Conservation (phyloP, 768 basidiomycete species). For the Tricholoma bakamatsutake region DNA sequence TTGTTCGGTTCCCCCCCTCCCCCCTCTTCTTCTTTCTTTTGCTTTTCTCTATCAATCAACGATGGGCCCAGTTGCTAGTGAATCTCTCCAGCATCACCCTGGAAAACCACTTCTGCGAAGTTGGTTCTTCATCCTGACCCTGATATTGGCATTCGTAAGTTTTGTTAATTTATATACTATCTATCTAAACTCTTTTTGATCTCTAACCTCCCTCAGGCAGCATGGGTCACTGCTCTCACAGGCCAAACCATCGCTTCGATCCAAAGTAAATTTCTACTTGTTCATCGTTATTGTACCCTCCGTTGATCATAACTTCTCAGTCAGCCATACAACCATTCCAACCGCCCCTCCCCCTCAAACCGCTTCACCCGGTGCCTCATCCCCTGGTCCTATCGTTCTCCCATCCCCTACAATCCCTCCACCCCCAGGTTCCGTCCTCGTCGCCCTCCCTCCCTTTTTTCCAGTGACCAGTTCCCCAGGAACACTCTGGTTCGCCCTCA, state of each 20-base stretch:
- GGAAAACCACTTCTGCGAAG: not conserved
- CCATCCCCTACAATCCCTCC: not conserved
- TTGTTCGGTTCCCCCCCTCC: not conserved
- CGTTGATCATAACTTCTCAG: not conserved
- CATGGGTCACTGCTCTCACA: not conserved
- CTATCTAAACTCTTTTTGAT: not conserved
- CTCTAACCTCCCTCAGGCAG: not conserved
- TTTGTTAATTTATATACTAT: not conserved
- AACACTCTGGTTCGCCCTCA: conserved; percentile 1
- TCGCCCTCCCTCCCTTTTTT: not conserved
- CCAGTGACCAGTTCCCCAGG: not conserved
- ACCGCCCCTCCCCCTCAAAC: not conserved
- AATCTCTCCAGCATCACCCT: not conserved
- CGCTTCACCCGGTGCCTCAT: not conserved
- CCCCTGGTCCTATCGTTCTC: not conserved
- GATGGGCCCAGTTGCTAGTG: not conserved
- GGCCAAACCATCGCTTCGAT: not conserved
- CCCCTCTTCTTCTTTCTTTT: not conserved
- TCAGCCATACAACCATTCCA: not conserved
- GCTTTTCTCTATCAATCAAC: not conserved
- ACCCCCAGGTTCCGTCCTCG: not conserved
- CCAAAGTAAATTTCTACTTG: not conserved
- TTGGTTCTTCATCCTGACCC: not conserved
- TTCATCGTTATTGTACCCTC: no score
- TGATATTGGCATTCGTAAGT: not conserved